phyloP scores from a whole-genome alignment of 371 early-diverging fungal genomes.

The Circinella umbellata region DNA sequence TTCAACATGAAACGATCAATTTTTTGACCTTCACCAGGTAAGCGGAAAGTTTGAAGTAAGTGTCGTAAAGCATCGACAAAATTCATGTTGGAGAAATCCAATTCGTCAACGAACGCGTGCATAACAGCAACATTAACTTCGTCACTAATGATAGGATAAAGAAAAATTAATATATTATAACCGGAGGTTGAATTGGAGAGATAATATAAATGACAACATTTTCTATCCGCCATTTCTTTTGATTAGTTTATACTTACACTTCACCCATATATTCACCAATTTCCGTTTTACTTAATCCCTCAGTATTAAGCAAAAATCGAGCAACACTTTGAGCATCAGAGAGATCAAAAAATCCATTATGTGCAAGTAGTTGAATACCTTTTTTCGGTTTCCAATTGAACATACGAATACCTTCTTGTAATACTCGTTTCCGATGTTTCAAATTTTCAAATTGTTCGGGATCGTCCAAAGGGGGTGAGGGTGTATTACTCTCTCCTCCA shows the following conservation, averaged over 20 bases:
- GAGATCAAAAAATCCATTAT: slow-evolving; percentile 65
- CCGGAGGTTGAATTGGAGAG: no score
- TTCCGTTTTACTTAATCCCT: slow-evolving; percentile 80
- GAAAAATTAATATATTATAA: neutral
- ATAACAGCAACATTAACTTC: slow-evolving; percentile 88
- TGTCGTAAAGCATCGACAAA: slow-evolving; percentile 87
- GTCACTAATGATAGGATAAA: slow-evolving; percentile 45
- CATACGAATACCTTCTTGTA: slow-evolving; percentile 77
- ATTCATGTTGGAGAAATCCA: slow-evolving; percentile 78
- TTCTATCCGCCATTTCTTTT: neutral
- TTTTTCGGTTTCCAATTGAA: slow-evolving; percentile 93
- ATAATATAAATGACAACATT: no score
- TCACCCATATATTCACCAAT: slow-evolving; percentile 98
- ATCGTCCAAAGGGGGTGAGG: slow-evolving; percentile 68
- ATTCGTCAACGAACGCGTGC: slow-evolving; percentile 93
- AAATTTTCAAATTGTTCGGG: slow-evolving; percentile 75
- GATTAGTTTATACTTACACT: slow-evolving; percentile 43
- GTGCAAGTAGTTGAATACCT: slow-evolving; percentile 79
- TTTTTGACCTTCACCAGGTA: slow-evolving; percentile 98
- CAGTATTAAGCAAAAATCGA: slow-evolving; percentile 72
- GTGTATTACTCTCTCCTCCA: slow-evolving; percentile 1
- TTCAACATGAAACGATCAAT: slow-evolving; percentile 98
- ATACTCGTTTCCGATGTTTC: slow-evolving; percentile 81
- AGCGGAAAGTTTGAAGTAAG: slow-evolving; percentile 93
- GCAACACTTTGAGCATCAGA: slow-evolving; percentile 71